These are phyloP conservation scores for Royoungia palumana DNA, from an alignment of 768 basidiomycete species.

Conservation along the genomic window DNA sequence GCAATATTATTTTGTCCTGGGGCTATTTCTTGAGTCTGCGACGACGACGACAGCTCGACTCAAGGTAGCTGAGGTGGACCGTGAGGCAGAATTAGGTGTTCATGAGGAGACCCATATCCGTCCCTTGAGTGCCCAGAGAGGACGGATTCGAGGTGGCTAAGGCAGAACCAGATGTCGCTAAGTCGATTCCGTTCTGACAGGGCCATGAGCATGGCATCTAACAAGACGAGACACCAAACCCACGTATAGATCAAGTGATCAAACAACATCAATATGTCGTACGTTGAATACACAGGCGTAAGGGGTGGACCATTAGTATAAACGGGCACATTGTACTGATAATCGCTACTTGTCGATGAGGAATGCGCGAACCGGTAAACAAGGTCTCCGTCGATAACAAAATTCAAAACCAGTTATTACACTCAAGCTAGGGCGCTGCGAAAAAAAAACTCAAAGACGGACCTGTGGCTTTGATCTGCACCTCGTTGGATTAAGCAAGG, in stretches of 20 bases:
- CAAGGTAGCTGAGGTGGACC: no score
- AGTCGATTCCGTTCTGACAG: neutral
- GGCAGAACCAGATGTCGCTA: neutral
- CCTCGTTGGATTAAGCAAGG: no score
- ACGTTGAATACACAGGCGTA: neutral
- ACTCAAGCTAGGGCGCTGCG: no score
- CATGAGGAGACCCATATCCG: no score
- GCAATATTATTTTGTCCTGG: neutral
- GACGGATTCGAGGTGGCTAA: no score
- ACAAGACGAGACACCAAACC: neutral
- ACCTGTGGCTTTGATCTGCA: no score
- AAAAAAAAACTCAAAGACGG: no score
- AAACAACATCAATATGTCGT: slow-evolving; percentile 3
- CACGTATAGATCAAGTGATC: slow-evolving; percentile 19
- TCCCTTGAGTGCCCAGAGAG: no score
- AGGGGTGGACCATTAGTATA: slow-evolving; percentile 5
- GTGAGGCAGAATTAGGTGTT: no score
- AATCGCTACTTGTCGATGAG: neutral
- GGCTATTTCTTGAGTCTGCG: neutral
- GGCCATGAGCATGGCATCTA: neutral
- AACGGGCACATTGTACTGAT: slow-evolving; percentile 12
- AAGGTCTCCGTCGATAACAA: slow-evolving; percentile 4
- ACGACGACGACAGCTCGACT: neutral
- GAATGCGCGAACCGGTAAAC: slow-evolving; percentile 1
- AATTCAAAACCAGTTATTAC: slow-evolving; percentile 7